Evolutionary conservation across 2,329 filamentous ascomycete species (phyloP).

Genomic region (Nemania serpens): DNA sequence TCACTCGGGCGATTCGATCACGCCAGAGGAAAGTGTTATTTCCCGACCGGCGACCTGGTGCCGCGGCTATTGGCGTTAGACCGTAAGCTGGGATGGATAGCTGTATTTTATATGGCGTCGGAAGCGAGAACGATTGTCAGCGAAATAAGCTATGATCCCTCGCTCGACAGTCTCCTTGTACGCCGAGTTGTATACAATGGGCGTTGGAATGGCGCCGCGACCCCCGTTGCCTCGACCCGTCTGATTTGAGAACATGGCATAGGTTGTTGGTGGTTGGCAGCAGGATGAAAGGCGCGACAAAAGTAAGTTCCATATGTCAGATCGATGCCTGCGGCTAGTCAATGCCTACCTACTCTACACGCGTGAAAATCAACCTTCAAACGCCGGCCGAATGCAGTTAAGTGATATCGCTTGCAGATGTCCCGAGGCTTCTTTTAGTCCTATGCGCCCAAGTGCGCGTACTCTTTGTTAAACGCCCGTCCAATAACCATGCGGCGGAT

Average conservation of each 20-base stretch:
- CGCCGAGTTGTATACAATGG: neutral
- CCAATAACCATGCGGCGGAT: conserved; percentile 94
- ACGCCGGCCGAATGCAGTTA: conserved; percentile 32
- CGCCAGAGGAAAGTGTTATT: neutral
- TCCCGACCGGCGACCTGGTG: neutral
- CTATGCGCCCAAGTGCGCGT: conserved; percentile 48
- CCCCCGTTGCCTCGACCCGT: neutral
- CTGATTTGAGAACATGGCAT: conserved; percentile 6
- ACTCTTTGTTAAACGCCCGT: conserved; percentile 87
- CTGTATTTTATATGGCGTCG: too few relatives aligned
- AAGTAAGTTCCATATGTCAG: conserved; percentile 11
- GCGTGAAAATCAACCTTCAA: conserved; percentile 9
- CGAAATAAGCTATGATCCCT: neutral
- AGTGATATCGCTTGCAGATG: conserved; percentile 1
- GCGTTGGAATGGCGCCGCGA: neutral
- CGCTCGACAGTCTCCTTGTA: neutral
- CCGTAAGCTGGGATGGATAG: conserved; percentile 1
- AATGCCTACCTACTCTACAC: conserved; percentile 2
- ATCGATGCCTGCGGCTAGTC: conserved; percentile 12
- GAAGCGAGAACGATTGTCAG: conserved; percentile 2
- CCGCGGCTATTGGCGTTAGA: conserved; percentile 1
- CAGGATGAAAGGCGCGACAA: neutral
- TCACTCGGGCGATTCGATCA: neutral
- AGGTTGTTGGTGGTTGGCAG: neutral
- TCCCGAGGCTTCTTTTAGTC: neutral